Conservation (phyloP, 208 protist genomes). For the Trypanosoma theileri region DNA sequence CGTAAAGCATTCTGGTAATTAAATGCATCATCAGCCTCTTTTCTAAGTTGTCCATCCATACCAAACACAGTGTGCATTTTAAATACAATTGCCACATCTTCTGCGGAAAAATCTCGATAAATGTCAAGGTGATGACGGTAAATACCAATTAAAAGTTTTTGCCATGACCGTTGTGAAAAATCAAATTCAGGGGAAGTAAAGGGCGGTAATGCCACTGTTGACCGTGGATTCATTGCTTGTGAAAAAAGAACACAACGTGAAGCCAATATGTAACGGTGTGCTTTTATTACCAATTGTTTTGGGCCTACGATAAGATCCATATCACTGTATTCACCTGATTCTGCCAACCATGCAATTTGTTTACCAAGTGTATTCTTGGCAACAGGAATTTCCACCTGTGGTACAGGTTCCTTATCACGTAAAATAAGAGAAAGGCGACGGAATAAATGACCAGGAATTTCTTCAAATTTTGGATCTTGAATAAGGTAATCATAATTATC, state of each 20-base stretch:
- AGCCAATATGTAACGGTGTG: slow-evolving; percentile 85
- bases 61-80: slow-evolving; percentile 76
- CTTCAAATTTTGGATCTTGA: slow-evolving; percentile 83
- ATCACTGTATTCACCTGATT: slow-evolving; percentile 87
- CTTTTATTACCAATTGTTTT: slow-evolving; percentile 63
- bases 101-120: slow-evolving; percentile 66
- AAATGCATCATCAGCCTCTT: slow-evolving; percentile 81
- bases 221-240: slow-evolving; percentile 58
- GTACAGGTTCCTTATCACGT: slow-evolving; percentile 64
- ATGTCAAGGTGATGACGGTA: slow-evolving; percentile 79
- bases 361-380: slow-evolving; percentile 76
- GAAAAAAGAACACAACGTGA: slow-evolving; percentile 80
- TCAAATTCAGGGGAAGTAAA: slow-evolving; percentile 74
- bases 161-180: slow-evolving; percentile 83
- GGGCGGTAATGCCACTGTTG: slow-evolving; percentile 41
- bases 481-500: slow-evolving; percentile 88
- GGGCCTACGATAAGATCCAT: slow-evolving; percentile 76
- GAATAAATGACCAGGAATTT: slow-evolving; percentile 89
- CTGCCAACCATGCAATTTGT: slow-evolving; percentile 78
- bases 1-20: slow-evolving; percentile 68
- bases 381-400: slow-evolving; percentile 54
- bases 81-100: slow-evolving; percentile 84
- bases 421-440: slow-evolving; percentile 85
- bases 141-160: slow-evolving; percentile 71
- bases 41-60: slow-evolving; percentile 87